phyloP scores from a whole-genome alignment of 2,329 filamentous ascomycete species.

The Beauveria australis region DNA sequence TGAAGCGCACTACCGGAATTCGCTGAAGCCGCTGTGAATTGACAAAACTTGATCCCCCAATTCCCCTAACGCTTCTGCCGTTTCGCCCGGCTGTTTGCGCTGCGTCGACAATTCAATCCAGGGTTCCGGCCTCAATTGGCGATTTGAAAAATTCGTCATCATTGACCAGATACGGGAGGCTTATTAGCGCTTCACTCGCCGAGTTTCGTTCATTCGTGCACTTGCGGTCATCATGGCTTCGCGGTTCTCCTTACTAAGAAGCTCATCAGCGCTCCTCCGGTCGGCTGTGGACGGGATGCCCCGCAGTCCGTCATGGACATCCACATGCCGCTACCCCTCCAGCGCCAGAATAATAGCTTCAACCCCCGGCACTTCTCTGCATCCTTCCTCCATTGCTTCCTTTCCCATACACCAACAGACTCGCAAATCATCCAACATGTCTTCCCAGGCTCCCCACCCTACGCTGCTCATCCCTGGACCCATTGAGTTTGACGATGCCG shows the following conservation, averaged over 20 bases:
- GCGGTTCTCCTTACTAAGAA: constrained; percentile 6
- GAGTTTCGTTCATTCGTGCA: background rate
- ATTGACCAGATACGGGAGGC: background rate
- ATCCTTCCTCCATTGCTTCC: constrained; percentile 12
- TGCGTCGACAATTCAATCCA: background rate
- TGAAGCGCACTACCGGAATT: background rate
- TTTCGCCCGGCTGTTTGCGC: background rate
- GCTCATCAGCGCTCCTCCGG: constrained; percentile 1
- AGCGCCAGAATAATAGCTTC: constrained; percentile 11
- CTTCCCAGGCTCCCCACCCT: constrained; percentile 51
- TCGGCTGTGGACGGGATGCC: constrained; percentile 8
- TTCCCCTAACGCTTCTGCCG: background rate
- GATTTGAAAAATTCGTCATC: background rate
- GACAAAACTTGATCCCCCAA: background rate
- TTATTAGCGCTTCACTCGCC: background rate
- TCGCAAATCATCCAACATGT: constrained; percentile 40
- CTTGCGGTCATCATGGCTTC: background rate
- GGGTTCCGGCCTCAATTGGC: background rate
- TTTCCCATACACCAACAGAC: constrained; percentile 14
- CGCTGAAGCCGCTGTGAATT: background rate
- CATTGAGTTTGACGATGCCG: constrained; percentile 97
- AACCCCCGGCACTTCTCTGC: constrained; percentile 11
- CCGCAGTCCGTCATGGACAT: constrained; percentile 9
- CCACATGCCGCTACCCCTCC: constrained; percentile 10
- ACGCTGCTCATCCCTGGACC: constrained; percentile 93